These are phyloP conservation scores for Globisporangium cylindrosporum DNA, from an alignment of 352 stramenopile genomes.

Conservation along the genomic window DNA sequence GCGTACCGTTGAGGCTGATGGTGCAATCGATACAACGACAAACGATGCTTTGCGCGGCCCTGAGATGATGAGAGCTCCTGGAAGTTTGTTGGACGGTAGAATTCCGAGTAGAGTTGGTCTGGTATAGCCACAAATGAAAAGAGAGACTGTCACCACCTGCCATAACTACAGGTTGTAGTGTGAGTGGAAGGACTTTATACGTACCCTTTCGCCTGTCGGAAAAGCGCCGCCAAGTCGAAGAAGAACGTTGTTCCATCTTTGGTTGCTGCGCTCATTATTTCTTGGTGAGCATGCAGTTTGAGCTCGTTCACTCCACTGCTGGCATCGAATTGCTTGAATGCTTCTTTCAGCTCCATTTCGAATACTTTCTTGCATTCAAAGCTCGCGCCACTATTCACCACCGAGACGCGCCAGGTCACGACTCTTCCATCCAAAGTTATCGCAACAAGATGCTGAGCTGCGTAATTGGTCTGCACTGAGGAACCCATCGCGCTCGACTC, in stretches of 20 bases:
- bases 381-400: constrained; percentile 22
- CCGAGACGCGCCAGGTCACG: constrained; percentile 50
- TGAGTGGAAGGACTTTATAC: not conserved
- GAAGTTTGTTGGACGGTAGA: constrained; percentile 50
- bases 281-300: constrained; percentile 58
- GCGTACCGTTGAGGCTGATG: constrained; percentile 36
- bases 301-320: constrained; percentile 59
- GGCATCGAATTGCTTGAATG: constrained; percentile 52
- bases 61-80: constrained; percentile 38
- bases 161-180: not conserved
- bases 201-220: constrained; percentile 53
- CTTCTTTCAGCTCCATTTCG: constrained; percentile 60
- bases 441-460: constrained; percentile 32
- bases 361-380: constrained; percentile 54
- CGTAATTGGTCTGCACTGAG: constrained; percentile 15
- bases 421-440: constrained; percentile 60
- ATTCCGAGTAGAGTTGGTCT: constrained; percentile 41
- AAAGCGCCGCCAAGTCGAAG: constrained; percentile 53
- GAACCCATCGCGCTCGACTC: constrained; percentile 18
- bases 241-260: constrained; percentile 73
- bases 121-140: not conserved
- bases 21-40: constrained; percentile 38
- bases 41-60: constrained; percentile 45
- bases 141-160: not conserved
- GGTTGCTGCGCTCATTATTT: constrained; percentile 45